phyloP scores from a whole-genome alignment of 805 yeast species.

The Metschnikowia santaceciliae region DNA sequence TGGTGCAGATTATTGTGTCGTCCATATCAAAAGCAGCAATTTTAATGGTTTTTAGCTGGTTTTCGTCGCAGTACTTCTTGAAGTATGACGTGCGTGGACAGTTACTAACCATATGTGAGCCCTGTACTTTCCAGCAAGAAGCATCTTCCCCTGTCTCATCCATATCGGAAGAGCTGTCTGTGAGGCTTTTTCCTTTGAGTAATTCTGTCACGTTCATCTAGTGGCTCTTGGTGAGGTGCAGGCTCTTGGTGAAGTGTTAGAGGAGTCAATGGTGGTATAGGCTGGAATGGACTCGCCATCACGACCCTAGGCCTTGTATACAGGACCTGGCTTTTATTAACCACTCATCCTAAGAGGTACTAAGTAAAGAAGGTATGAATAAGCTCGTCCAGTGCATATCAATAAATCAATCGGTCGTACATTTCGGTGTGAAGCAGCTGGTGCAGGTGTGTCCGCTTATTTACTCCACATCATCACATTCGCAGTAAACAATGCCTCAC shows the following conservation, averaged over 20 bases:
- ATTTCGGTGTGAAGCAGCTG: background rate
- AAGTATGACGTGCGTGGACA: slow-evolving; percentile 25
- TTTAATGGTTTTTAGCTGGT: slow-evolving; percentile 18
- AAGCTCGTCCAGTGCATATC: background rate
- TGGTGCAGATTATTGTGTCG: slow-evolving; percentile 67
- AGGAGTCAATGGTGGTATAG: background rate
- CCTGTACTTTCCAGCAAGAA: slow-evolving; percentile 29
- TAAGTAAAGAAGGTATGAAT: background rate
- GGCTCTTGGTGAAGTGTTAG: no score
- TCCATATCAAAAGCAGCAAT: slow-evolving; percentile 84
- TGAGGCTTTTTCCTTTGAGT: background rate
- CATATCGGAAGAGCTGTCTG: background rate
- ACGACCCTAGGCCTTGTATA: background rate
- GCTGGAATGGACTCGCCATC: background rate
- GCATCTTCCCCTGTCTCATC: background rate
- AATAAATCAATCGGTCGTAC: background rate
- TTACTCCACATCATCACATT: background rate
- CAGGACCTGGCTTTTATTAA: background rate
- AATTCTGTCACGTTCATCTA: slow-evolving; percentile 1
- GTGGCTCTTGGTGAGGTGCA: background rate
- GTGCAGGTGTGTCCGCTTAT: background rate
- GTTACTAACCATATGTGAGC: slow-evolving; percentile 44
- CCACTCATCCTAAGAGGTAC: background rate
- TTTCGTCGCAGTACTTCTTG: background rate
- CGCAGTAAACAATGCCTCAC: background rate